Base-by-base conservation (phyloP, 768 basidiomycete genomes). In the Lactarius trivialis region DNA sequence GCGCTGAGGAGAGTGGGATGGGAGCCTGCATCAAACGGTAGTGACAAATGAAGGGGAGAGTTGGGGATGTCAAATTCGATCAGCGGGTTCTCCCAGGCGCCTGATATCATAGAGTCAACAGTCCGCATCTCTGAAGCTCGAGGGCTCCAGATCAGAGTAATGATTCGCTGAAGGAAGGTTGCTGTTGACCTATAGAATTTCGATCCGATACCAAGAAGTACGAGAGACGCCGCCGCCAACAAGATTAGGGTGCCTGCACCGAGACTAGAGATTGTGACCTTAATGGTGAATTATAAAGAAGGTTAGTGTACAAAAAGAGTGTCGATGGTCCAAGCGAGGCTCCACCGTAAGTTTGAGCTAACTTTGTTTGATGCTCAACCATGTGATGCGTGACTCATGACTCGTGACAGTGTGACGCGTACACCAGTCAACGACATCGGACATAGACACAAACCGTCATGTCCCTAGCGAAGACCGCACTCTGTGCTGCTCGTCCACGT, bases 181-280 rank as follows among this genome's bases (percentile, higher is more conserved):
- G 7, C 21, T 8, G 57, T n/a, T 12, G 55, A 24, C 39, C n/a
- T 64, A 34, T 30, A 63, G 58, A 50, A 43, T 39, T 37, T 56
- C 45, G 57, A 24, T 21, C 53, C 62, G 24, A 58, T 9, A 36
- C 61, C 56, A 28, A 63, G 58, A 32, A 55, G 26, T 28, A 63
- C 24, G 24, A 64, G 24, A 51, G 63, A 45, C 0, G 53, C 48
- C 19, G 28, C 48, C 2, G 60, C 34, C 19, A 64, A 36, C 19
- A 64, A 9, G 26, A 56, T 60, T 60, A 64, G 28, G 58, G 63
- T 60, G 63, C 63, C 63, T 33, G 63, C 63, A 64, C 63, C 63
- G 17, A 33, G 7, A 15, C 6, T 56, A 56, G 26, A 34, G 15
- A 51, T 60, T 64, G 55, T 56, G 7, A 54, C 21, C 54, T 50